A percentile compares a stretch with the other conserved stretches of the same genome.
These are phyloP conservation scores for Aspergillus heteromorphus DNA, from an alignment of 495 filamentous ascomycete species.

Conservation along the genomic window DNA sequence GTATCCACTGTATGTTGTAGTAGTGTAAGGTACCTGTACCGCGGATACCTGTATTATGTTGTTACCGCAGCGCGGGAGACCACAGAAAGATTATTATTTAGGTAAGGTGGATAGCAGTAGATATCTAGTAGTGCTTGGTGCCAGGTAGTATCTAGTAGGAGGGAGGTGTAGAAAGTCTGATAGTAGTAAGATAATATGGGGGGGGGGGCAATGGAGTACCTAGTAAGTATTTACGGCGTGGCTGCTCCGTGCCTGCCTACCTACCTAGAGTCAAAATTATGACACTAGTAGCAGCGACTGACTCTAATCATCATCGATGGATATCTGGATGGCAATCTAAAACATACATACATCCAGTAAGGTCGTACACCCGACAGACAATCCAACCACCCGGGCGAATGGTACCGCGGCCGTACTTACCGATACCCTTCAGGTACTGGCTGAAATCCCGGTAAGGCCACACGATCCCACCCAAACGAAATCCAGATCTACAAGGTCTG, in stretches of 20 bases:
- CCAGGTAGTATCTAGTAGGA: not conserved
- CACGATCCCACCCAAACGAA: constrained; percentile 5
- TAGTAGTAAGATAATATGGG: no score
- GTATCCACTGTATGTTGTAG: constrained; percentile 6
- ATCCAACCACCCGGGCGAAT: not conserved
- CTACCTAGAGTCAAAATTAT: not conserved
- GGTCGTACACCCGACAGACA: constrained; percentile 1
- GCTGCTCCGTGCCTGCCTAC: no score
- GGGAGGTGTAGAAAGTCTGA: not conserved
- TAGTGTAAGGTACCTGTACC: not conserved
- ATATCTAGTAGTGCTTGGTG: not conserved
- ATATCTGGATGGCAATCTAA: not conserved
- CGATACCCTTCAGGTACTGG: not conserved
- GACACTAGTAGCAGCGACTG: not conserved
- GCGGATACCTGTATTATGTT: not conserved
- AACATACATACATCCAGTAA: constrained; percentile 3
- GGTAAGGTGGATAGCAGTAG: not conserved
- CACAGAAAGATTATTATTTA: no score
- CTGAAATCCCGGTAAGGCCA: constrained; percentile 1
- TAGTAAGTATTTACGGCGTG: no score
- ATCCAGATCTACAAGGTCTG: constrained; percentile 9
- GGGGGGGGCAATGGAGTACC: no score
- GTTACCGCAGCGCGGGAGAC: not conserved
- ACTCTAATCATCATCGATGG: no score
- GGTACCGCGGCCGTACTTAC: not conserved